Conservation (phyloP, 2,329 filamentous ascomycete species). For the Colletotrichum viniferum region DNA sequence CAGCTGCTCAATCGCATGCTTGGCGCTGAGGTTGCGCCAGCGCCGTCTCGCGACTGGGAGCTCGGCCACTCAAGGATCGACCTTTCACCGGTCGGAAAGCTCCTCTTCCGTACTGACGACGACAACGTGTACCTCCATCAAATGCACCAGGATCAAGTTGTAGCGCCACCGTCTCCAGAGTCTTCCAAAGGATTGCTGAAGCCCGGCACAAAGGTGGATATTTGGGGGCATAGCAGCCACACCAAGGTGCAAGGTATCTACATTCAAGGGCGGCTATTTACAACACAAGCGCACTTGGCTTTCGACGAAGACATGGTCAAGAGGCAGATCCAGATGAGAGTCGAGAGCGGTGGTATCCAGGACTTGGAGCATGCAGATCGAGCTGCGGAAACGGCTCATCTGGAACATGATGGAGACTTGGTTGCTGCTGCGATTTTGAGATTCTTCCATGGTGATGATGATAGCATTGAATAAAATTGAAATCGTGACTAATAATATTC, state of each 20-base stretch:
- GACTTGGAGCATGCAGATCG: slow-evolving; percentile 65
- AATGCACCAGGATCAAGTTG: slow-evolving; percentile 81
- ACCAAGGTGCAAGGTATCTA: slow-evolving; percentile 81
- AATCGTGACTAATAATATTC: rapidly evolving
- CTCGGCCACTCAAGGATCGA: slow-evolving; percentile 69
- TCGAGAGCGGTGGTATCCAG: slow-evolving; percentile 65
- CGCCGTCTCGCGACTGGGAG: slow-evolving; percentile 73
- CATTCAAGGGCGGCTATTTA: slow-evolving; percentile 65
- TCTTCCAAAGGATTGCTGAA: slow-evolving; percentile 43
- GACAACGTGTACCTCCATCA: slow-evolving; percentile 67
- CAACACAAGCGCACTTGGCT: slow-evolving; percentile 81
- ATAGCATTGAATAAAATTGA: slow-evolving; percentile 33
- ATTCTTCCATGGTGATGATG: slow-evolving; percentile 55
- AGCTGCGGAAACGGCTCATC: slow-evolving; percentile 63
- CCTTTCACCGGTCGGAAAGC: slow-evolving; percentile 68
- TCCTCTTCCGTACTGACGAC: slow-evolving; percentile 66
- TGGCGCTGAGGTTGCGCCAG: slow-evolving; percentile 69
- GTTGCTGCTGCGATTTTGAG: slow-evolving; percentile 71
- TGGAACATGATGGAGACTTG: slow-evolving; percentile 72
- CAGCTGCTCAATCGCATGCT: slow-evolving; percentile 77
- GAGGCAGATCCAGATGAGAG: slow-evolving; percentile 64
- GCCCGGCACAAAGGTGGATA: slow-evolving; percentile 46
- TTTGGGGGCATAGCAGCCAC: slow-evolving; percentile 67
- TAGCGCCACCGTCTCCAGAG: slow-evolving; percentile 59
- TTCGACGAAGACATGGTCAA: slow-evolving; percentile 73